These are phyloP conservation scores for Leccinum aurantiacum DNA, from an alignment of 768 basidiomycete species.

Conservation along the genomic window DNA sequence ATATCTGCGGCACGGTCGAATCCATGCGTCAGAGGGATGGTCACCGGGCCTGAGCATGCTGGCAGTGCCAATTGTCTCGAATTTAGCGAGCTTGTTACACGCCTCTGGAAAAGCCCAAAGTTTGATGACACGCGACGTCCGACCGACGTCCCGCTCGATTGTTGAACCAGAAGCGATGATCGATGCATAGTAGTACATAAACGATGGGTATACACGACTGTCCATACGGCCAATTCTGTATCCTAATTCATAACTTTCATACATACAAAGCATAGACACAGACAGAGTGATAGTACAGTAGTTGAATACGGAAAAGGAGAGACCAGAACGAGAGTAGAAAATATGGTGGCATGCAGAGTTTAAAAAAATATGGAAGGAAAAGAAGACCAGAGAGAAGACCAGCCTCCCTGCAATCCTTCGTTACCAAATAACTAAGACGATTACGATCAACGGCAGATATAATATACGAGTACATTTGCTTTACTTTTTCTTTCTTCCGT, in stretches of 20 bases:
- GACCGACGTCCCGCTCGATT: neutral
- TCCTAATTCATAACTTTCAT: neutral
- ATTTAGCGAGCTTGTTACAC: neutral
- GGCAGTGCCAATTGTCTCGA: neutral
- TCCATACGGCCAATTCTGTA: neutral
- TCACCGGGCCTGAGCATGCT: neutral
- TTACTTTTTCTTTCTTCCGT: neutral
- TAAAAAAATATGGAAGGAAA: conserved; percentile 8
- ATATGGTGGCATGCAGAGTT: neutral
- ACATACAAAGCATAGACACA: neutral
- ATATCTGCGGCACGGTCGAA: neutral
- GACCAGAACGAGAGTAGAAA: neutral
- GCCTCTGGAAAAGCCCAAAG: neutral
- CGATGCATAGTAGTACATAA: neutral
- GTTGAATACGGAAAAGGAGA: neutral
- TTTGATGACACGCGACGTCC: neutral
- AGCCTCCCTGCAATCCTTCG: conserved; percentile 15
- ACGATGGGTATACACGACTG: neutral
- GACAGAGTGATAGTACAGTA: neutral
- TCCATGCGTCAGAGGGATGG: neutral
- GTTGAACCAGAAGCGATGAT: neutral
- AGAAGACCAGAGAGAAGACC: conserved; percentile 12
- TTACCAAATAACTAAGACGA: conserved; percentile 24
- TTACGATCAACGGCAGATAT: conserved; percentile 10
- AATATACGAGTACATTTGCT: neutral